phyloP scores from a whole-genome alignment of 352 stramenopile species.

The Phytophthora foliorum region DNA sequence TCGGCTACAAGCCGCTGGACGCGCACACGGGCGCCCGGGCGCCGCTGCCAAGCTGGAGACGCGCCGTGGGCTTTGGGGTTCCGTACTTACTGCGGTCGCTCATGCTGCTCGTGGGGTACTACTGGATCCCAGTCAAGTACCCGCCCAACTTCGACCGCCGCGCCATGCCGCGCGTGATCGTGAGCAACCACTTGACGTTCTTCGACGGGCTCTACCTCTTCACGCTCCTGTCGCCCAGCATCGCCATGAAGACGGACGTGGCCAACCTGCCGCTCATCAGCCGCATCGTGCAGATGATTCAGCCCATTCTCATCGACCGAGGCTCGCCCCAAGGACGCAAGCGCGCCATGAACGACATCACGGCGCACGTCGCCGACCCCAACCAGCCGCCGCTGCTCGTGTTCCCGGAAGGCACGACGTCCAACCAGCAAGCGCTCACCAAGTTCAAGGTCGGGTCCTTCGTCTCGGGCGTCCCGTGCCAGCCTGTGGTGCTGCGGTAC shows the following conservation, averaged over 20 bases:
- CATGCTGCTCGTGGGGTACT: conserved; percentile 73
- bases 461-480: conserved; percentile 60
- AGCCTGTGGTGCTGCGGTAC: conserved; percentile 71
- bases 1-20: conserved; percentile 63
- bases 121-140: conserved; percentile 67
- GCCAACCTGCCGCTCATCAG: conserved; percentile 64
- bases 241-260: conserved; percentile 82
- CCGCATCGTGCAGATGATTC: conserved; percentile 63
- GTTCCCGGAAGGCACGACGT: conserved; percentile 81
- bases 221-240: conserved; percentile 61
- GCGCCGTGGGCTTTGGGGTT: conserved; percentile 41
- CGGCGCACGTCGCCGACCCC: conserved; percentile 53
- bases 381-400: conserved; percentile 70
- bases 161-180: conserved; percentile 54
- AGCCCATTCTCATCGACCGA: conserved; percentile 77
- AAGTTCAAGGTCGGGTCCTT: conserved; percentile 86
- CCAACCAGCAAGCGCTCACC: conserved; percentile 71
- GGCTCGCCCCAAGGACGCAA: conserved; percentile 57
- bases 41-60: conserved; percentile 56
- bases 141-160: conserved; percentile 40
- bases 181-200: conserved; percentile 81
- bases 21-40: conserved; percentile 31
- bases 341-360: conserved; percentile 71
- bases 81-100: conserved; percentile 55
- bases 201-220: conserved; percentile 75